Evolutionary conservation across 2,329 filamentous ascomycete species (phyloP), one percentile per base, ranked within the genome.

Genomic region (Fusarium paranaense): DNA sequence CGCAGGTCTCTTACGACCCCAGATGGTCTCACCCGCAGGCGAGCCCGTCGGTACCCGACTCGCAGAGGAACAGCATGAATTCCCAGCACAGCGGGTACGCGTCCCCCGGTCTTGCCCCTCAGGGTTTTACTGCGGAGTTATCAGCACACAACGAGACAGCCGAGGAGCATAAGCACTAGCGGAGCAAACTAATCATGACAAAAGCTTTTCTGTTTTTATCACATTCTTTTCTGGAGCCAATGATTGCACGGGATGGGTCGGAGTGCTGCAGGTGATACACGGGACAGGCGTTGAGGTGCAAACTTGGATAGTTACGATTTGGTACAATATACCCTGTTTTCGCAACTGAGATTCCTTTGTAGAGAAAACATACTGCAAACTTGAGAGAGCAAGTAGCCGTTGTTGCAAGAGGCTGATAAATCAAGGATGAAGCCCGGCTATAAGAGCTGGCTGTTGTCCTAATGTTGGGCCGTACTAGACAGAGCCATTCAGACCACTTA

Each of bases 111-210:
- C 77, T 84, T 0, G 83, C 84, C n/a, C 81, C 82, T 60, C 85
- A 84, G 73, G 78, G 78, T 1, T 87, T 85, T 64, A 74, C 85
- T 0, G 81, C 82, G 0, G 87, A 87, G 64, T 70, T 90, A 30
- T 67, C 86, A 4, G 84, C 87, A 3, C 87, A 89, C 67, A 78
- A 77, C 10, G 87, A 89, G 80, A 86, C 84, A 2, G 76, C 70
- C 0, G 87, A 88, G 72, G 87, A 88, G 78, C 78, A 87, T 71
- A 73, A 45, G 20, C 72, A 75, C 32, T 71, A 38, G 54, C 30
- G 3, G 20, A n/a, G 33, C 18, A 25, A 62, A 47, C 10, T 37
- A 42, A 35, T 56, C n/a, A 40, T 63, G 14, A 27, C 45, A 63
- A 62, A 63, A 63, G 61, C n/a, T 30, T 56, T 27, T 25, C 25